phyloP scores from a whole-genome alignment of 768 basidiomycete genomes.

The Trametes gibbosa region DNA sequence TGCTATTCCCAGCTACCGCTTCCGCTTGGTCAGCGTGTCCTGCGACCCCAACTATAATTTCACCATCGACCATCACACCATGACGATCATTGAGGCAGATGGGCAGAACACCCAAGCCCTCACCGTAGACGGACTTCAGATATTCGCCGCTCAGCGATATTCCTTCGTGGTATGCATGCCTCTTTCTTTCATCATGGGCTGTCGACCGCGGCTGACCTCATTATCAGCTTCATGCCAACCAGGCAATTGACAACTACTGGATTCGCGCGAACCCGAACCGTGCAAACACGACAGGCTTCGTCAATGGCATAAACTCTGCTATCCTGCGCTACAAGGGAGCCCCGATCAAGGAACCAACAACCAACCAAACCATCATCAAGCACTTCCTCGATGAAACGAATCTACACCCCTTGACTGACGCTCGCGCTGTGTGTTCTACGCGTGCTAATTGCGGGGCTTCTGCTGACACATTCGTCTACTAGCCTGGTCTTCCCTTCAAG shows the following conservation, averaged over 20 bases:
- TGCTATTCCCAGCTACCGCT: conserved; percentile 37
- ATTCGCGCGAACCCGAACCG: not conserved
- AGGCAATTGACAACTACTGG: conserved; percentile 41
- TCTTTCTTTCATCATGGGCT: not conserved
- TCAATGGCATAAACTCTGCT: conserved; percentile 40
- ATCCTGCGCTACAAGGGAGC: conserved; percentile 45
- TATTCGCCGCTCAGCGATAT: conserved; percentile 39
- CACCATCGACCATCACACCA: conserved; percentile 44
- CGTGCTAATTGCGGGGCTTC: too few species aligned
- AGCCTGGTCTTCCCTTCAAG: conserved; percentile 23
- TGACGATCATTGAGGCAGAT: conserved; percentile 50
- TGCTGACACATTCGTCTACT: too few species aligned
- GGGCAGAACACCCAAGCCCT: conserved; percentile 39
- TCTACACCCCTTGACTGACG: conserved; percentile 24
- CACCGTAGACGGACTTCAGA: conserved; percentile 39
- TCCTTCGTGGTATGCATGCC: conserved; percentile 25
- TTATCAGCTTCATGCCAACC: conserved; percentile 37
- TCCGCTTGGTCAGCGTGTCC: conserved; percentile 40
- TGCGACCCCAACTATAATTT: conserved; percentile 44
- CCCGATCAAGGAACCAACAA: conserved; percentile 34
- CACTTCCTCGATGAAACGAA: conserved; percentile 15
- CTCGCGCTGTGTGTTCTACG: conserved; percentile 18
- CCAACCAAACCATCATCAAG: not conserved
- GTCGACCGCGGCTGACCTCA: not conserved
- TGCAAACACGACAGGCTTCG: conserved; percentile 26